Conservation (phyloP, 164 flowering plant genomes). For the Kalanchoe fedtschenkoi region DNA sequence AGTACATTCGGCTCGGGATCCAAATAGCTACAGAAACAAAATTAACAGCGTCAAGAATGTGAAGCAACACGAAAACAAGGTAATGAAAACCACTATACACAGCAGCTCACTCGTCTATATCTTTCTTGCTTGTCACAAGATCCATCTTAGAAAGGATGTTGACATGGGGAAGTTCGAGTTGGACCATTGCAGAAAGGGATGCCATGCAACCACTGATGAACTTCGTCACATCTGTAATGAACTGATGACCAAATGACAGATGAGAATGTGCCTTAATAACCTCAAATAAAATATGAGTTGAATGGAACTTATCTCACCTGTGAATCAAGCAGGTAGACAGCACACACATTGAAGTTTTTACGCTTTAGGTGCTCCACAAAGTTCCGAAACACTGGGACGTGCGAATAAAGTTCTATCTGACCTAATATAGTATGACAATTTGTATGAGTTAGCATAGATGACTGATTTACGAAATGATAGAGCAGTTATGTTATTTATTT, state of each 20-base stretch:
- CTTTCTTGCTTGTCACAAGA: conserved; percentile 68
- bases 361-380: conserved; percentile 87
- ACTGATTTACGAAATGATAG: background rate
- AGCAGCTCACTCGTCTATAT: conserved; percentile 53
- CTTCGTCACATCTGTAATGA: conserved; percentile 94
- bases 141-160: conserved; percentile 96
- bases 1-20: conserved; percentile 65
- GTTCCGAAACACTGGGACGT: conserved; percentile 71
- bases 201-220: conserved; percentile 97
- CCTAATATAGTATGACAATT: conserved; percentile 26
- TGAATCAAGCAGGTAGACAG: conserved; percentile 88
- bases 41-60: background rate
- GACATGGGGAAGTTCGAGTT: conserved; percentile 90
- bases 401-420: conserved; percentile 88
- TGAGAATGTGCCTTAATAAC: background rate
- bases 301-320: conserved; percentile 40
- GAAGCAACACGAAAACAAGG: conserved; percentile 5
- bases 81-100: background rate
- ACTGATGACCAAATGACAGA: conserved; percentile 28
- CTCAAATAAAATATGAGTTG: background rate
- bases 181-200: conserved; percentile 94
- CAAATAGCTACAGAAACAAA: conserved; percentile 40
- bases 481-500: too few relatives aligned
- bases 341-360: conserved; percentile 88
- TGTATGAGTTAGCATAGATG: background rate